Percentiles rank a stretch among this genome's conserved stretches.
Conservation (phyloP, 2,329 filamentous ascomycete genomes). For the Neonectria neomacrospora region DNA sequence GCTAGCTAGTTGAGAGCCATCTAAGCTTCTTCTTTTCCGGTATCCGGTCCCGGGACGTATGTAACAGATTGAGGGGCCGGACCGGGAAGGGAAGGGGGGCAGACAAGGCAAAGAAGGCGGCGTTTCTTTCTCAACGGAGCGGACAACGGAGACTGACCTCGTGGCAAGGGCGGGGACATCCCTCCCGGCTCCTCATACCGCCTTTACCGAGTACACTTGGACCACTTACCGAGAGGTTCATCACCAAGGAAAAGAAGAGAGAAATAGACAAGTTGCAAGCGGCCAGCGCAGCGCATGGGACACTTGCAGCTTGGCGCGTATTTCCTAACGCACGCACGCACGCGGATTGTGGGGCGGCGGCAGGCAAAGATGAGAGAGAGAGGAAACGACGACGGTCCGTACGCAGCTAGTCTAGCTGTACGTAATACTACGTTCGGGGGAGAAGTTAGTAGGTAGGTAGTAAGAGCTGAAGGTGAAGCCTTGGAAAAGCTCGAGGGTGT, state of each 20-base stretch:
- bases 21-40: background rate
- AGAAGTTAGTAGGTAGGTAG: background rate
- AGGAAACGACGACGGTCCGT: background rate
- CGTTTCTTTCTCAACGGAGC: background rate
- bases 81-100: background rate
- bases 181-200: too few species aligned
- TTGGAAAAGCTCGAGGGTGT: background rate
- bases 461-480: background rate
- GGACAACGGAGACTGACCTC: too few species aligned
- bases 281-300: background rate
- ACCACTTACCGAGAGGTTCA: too few species aligned
- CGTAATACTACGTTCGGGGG: constrained; percentile 5
- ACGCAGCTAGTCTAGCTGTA: background rate
- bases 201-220: too few species aligned
- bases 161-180: too few species aligned
- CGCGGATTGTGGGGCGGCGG: background rate
- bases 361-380: background rate
- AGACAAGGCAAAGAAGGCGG: background rate
- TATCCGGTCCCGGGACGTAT: background rate
- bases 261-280: too few species aligned
- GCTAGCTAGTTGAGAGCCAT: background rate
- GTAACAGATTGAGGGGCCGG: background rate
- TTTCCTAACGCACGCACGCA: background rate
- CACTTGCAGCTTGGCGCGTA: background rate
- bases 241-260: too few species aligned